Evolutionary conservation across 2,329 filamentous ascomycete species (phyloP).

Genomic region (Aulographum hederae): DNA sequence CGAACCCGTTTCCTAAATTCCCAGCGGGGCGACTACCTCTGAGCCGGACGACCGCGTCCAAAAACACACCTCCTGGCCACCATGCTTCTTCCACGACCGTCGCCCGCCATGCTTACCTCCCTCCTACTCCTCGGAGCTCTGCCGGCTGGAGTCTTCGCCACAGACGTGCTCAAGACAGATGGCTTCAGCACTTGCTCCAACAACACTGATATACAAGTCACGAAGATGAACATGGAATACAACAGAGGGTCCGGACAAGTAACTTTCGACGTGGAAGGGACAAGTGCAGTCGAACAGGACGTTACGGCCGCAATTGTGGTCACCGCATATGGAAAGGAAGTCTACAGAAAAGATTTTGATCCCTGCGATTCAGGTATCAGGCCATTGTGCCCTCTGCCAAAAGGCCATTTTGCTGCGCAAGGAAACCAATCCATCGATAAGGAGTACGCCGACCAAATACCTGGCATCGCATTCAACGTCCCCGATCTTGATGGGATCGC

Average conservation of each 20-base stretch:
- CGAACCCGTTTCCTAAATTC: too few species aligned
- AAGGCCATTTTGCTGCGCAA: conserved; percentile 52
- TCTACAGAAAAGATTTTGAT: conserved; percentile 68
- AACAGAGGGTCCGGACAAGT: conserved; percentile 56
- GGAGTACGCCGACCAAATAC: conserved; percentile 56
- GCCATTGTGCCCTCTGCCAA: conserved; percentile 74
- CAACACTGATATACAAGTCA: conserved; percentile 44
- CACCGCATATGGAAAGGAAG: conserved; percentile 63
- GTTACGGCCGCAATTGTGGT: conserved; percentile 62
- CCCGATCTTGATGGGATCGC: conserved; percentile 81
- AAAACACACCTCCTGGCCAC: too few species aligned
- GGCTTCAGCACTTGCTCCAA: conserved; percentile 60
- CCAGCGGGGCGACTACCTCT: too few species aligned
- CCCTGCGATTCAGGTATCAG: conserved; percentile 57
- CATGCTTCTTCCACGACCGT: too few species aligned
- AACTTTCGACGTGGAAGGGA: conserved; percentile 66
- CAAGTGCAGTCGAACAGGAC: conserved; percentile 55
- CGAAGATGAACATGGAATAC: conserved; percentile 61
- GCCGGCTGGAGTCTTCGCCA: conserved; percentile 22
- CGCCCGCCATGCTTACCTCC: too few species aligned
- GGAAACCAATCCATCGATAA: conserved; percentile 56
- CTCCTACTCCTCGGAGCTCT: conserved; percentile 15
- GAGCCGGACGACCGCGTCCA: too few species aligned
- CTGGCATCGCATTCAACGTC: conserved; percentile 72
- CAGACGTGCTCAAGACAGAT: conserved; percentile 58